Conservation (phyloP, 805 yeast species). For the Saturnispora sekii region DNA sequence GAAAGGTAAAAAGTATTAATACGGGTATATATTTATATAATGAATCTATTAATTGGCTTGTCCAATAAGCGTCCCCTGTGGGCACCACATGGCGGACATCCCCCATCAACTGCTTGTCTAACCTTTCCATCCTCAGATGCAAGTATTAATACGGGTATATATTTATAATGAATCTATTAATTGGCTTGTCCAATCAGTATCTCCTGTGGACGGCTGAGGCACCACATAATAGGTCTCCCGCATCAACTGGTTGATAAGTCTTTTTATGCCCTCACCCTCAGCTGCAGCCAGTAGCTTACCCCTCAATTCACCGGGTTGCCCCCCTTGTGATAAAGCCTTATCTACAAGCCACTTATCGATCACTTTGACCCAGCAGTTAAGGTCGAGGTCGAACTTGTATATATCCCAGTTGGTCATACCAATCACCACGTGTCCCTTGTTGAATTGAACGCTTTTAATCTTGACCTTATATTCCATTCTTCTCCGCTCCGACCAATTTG, state of each 20-base stretch:
- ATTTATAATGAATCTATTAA: neutral
- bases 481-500: conserved; percentile 16
- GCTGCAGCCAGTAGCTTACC: too few relatives aligned
- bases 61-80: too few relatives aligned
- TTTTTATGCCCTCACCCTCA: too few relatives aligned
- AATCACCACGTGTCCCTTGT: neutral
- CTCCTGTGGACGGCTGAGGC: too few relatives aligned
- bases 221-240: too few relatives aligned
- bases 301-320: too few relatives aligned
- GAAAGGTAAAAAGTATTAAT: conserved; percentile 7
- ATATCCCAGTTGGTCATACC: neutral
- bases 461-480: conserved; percentile 17
- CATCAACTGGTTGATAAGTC: too few relatives aligned
- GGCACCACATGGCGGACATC: too few relatives aligned
- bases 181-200: neutral
- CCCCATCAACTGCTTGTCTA: too few relatives aligned
- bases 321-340: too few relatives aligned
- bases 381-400: conserved; percentile 32
- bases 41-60: neutral
- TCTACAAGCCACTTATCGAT: conserved; percentile 31
- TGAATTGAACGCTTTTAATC: neutral
- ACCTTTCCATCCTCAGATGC: too few relatives aligned
- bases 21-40: too few relatives aligned
- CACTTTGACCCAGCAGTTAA: conserved; percentile 39
- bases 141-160: conserved; percentile 1